phyloP scores from a whole-genome alignment of 169 alveolate genomes.

The Cryptosporidium xiaoi region DNA sequence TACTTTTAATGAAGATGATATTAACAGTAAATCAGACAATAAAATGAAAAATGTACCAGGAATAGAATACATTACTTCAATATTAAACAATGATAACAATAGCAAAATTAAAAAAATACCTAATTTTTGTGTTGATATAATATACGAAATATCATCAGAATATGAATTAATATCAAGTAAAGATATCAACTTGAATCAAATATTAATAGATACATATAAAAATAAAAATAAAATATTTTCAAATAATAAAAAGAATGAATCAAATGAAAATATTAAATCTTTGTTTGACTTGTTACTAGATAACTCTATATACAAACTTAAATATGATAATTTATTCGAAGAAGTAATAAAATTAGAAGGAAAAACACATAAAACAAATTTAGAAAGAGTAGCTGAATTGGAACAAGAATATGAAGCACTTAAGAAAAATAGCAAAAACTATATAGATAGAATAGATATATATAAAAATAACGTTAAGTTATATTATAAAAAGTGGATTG shows the following conservation, averaged over 20 bases:
- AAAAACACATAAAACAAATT: conserved; percentile 43
- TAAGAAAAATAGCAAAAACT: neutral
- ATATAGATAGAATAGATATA: neutral
- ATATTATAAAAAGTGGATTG: conserved; percentile 20
- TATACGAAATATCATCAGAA: conserved; percentile 23
- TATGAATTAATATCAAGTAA: conserved; percentile 15
- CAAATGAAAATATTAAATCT: neutral
- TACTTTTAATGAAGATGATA: neutral
- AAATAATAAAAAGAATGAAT: neutral
- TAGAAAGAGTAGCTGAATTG: conserved; percentile 50
- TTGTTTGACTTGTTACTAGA: conserved; percentile 42
- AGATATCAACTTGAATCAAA: neutral
- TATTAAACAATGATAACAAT: conserved; percentile 8
- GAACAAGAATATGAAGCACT: conserved; percentile 54
- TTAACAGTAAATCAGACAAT: too few species aligned
- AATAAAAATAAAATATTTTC: neutral
- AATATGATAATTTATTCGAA: conserved; percentile 13
- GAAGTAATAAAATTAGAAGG: conserved; percentile 5
- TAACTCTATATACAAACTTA: conserved; percentile 9
- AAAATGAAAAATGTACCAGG: conserved; percentile 25
- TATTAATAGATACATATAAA: neutral
- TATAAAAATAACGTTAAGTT: conserved; percentile 5
- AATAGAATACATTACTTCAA: neutral
- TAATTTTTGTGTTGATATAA: conserved; percentile 33
- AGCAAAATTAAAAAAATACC: neutral